Conservation (phyloP, 1,284 basidiomycete genomes). For the Microbotryum scabiosae region DNA sequence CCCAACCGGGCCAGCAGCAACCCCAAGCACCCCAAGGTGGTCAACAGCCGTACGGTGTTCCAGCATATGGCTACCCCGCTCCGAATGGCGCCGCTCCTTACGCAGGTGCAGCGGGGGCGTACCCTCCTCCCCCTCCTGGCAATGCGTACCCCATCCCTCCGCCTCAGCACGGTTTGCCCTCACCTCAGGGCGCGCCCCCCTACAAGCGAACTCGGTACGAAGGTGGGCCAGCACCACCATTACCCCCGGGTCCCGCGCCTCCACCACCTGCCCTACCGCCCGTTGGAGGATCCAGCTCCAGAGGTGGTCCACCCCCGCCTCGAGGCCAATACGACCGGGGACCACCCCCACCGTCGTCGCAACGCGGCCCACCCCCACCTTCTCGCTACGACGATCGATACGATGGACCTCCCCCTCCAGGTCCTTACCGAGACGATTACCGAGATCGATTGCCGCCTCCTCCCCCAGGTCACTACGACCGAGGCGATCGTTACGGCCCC, state of each 20-base stretch:
- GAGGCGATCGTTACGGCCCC: no score
- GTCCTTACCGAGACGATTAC: no score
- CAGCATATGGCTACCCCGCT: constrained; percentile 22
- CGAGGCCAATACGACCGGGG: neutral
- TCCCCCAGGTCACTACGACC: neutral
- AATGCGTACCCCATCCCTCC: neutral
- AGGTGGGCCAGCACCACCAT: neutral
- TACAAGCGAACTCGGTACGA: constrained; percentile 32
- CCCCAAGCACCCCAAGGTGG: neutral
- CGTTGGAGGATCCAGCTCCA: neutral
- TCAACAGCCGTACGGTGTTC: neutral
- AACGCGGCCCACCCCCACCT: neutral
- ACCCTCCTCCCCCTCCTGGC: neutral
- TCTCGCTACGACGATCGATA: neutral
- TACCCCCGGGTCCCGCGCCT: constrained; percentile 13
- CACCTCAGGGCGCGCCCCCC: constrained; percentile 24
- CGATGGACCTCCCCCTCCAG: neutral
- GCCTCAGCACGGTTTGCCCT: neutral
- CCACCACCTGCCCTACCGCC: constrained; percentile 1
- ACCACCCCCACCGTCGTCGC: neutral
- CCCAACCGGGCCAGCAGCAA: neutral
- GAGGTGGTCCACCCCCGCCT: constrained; percentile 4
- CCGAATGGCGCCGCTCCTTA: constrained; percentile 16
- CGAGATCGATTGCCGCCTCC: neutral
- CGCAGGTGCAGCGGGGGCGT: constrained; percentile 1